A percentile compares a stretch with the other conserved stretches of the same genome.
Conservation (phyloP, 176 grass and related monocot species). For the Cenchrus americanus region DNA sequence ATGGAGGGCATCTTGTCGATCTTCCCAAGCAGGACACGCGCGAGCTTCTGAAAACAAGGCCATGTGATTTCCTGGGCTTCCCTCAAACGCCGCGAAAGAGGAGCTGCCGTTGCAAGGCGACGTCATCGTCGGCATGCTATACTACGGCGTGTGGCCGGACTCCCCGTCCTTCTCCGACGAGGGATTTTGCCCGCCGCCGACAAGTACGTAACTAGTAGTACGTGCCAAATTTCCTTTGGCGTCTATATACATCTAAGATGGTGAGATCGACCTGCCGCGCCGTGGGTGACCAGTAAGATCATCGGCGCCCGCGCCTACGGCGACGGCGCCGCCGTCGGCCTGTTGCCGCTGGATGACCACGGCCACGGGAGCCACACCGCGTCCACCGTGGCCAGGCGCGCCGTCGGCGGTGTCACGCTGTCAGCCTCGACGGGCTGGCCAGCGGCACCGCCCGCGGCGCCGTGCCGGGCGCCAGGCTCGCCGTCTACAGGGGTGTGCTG, state of each 20-base stretch:
- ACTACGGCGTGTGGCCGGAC: conserved; percentile 57
- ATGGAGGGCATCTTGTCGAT: conserved; percentile 37
- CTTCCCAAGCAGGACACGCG: conserved; percentile 29
- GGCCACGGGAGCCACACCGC: conserved; percentile 44
- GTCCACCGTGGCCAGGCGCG: conserved; percentile 5
- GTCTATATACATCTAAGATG: neutral
- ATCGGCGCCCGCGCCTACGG: neutral
- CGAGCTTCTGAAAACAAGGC: conserved; percentile 46
- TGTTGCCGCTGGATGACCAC: neutral
- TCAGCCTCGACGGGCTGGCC: neutral
- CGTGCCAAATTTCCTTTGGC: neutral
- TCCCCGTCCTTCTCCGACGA: conserved; percentile 51
- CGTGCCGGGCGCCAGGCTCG: conserved; percentile 29
- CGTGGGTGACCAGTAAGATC: neutral
- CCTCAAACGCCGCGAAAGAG: neutral
- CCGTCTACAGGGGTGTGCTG: conserved; percentile 46
- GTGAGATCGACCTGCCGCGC: too few species aligned
- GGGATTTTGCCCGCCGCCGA: conserved; percentile 38
- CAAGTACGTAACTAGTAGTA: neutral
- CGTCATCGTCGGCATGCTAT: conserved; percentile 54
- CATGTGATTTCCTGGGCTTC: conserved; percentile 58
- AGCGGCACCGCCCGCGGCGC: neutral
- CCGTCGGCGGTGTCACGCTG: neutral
- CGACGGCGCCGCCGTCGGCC: neutral
- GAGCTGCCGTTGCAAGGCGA: conserved; percentile 37